These are phyloP conservation scores for Backusella westeae DNA, from an alignment of 192 early-diverging fungal genomes.

Conservation along the genomic window DNA sequence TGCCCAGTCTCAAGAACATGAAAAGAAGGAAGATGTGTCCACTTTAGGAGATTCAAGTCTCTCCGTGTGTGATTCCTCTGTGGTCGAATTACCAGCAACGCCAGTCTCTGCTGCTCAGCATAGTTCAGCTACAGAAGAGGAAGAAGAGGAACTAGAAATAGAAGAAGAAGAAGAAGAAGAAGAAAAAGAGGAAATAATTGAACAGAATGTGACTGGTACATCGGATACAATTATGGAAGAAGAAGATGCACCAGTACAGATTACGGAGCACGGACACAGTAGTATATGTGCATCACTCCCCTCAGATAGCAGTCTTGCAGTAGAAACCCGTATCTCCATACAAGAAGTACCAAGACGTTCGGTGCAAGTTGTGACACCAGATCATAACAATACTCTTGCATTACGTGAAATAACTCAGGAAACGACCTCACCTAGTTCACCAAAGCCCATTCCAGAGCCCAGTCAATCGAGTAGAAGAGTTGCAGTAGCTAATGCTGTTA, in stretches of 20 bases:
- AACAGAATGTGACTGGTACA: background rate
- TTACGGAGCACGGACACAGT: background rate
- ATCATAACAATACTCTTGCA: background rate
- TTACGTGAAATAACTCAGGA: background rate
- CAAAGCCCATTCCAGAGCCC: background rate
- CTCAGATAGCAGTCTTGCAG: background rate
- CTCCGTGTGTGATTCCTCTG: background rate
- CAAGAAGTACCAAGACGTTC: slow-evolving; percentile 6
- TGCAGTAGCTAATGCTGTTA: background rate
- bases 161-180: background rate
- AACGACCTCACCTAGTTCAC: background rate
- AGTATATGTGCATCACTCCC: background rate
- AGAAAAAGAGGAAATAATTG: background rate
- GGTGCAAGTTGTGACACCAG: background rate
- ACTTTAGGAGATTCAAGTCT: background rate
- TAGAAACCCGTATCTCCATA: background rate
- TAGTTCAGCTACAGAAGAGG: background rate
- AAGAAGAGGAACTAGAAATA: background rate
- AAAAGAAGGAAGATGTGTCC: background rate
- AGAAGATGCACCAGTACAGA: background rate
- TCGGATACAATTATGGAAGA: background rate
- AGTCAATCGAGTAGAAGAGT: background rate
- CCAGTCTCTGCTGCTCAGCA: background rate
- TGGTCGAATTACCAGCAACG: background rate
- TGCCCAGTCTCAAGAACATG: background rate